phyloP scores from a whole-genome alignment of 1,284 basidiomycete species.

The Bothia castanella region DNA sequence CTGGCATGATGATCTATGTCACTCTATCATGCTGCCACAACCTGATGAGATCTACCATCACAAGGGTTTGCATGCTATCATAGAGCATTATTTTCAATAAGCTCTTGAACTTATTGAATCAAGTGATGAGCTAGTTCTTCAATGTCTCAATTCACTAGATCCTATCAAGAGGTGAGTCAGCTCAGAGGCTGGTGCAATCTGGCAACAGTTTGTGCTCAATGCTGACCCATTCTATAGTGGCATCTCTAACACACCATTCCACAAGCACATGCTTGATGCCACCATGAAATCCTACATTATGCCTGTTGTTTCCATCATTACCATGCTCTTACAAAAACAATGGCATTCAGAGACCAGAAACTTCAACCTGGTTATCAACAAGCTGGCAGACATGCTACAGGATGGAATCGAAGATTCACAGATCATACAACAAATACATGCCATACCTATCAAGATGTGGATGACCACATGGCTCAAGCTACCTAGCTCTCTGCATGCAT shows the following conservation, averaged over 20 bases:
- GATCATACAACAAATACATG: too few species aligned
- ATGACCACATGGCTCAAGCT: too few species aligned
- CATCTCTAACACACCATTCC: constrained; percentile 13
- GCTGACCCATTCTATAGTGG: constrained; percentile 1
- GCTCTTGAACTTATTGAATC: background rate
- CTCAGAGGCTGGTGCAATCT: too few species aligned
- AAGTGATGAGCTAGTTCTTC: constrained; percentile 7
- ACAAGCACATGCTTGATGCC: background rate
- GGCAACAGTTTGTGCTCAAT: too few species aligned
- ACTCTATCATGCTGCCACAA: too few species aligned
- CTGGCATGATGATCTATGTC: constrained; percentile 4
- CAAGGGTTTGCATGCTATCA: background rate
- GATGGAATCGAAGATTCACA: too few species aligned
- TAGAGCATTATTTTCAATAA: constrained; percentile 1
- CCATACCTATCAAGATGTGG: too few species aligned
- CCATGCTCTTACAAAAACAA: background rate
- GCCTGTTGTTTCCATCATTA: accelerated
- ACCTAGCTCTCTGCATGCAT: too few species aligned
- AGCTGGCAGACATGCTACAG: too few species aligned
- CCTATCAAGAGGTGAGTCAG: constrained; percentile 3
- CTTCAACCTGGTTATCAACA: too few species aligned
- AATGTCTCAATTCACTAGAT: constrained; percentile 13
- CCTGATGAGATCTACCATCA: too few species aligned
- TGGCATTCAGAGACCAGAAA: too few species aligned
- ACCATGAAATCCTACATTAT: background rate